Percentiles rank a stretch among this genome's conserved stretches.
Evolutionary conservation across 192 early-diverging fungal genomes (phyloP).

Genomic region (Backusella parvicylindrica): DNA sequence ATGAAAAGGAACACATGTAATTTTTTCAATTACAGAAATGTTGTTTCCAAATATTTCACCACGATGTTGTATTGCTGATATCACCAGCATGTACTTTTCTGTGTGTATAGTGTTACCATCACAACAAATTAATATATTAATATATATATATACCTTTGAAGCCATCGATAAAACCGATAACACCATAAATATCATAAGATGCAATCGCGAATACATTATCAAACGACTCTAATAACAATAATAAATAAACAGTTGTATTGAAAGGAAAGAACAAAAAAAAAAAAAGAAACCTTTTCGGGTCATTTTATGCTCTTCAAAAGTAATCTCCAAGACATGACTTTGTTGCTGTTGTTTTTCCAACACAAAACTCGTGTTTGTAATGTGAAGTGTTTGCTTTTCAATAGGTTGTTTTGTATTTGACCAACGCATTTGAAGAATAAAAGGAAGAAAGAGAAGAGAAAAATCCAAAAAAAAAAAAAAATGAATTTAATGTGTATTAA

Average conservation of each 20-base stretch:
- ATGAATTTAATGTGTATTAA: too few relatives aligned
- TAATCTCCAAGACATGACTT: conserved; percentile 13
- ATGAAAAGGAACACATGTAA: conserved; percentile 36
- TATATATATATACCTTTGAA: background rate
- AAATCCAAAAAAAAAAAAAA: background rate
- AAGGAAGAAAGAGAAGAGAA: background rate
- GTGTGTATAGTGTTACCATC: background rate
- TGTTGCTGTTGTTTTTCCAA: background rate
- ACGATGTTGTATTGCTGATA: conserved; percentile 31
- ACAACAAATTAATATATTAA: background rate
- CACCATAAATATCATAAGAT: conserved; percentile 25
- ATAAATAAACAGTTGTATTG: background rate
- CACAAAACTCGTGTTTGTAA: conserved; percentile 8
- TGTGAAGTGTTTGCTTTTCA: background rate
- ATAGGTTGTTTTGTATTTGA: background rate
- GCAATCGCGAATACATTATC: conserved; percentile 1
- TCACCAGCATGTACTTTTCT: conserved; percentile 34
- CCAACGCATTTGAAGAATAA: background rate
- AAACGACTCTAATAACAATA: conserved; percentile 13
- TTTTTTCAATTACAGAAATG: conserved; percentile 38
- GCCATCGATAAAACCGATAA: conserved; percentile 29
- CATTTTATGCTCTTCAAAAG: conserved; percentile 18
- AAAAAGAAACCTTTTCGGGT: conserved; percentile 10
- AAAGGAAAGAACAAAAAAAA: background rate
- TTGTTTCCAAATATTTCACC: conserved; percentile 38